Conservation (phyloP, 2,329 filamentous ascomycete species). For the Fusarium pseudonygamai region DNA sequence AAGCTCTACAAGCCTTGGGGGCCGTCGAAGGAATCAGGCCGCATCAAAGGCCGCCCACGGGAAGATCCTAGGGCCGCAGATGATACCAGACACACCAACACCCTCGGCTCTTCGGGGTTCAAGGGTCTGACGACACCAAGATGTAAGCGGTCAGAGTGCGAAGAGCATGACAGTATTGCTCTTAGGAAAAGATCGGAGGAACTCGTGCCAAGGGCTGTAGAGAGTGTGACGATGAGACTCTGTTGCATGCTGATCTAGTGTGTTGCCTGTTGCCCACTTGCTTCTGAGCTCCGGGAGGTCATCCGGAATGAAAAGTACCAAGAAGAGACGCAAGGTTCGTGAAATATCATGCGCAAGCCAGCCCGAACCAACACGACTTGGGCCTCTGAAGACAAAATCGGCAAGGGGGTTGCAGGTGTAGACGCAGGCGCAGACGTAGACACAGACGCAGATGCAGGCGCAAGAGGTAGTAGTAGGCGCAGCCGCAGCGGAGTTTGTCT, state of each 20-base stretch:
- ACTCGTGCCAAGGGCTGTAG: slow-evolving; percentile 10
- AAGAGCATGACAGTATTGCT: not conserved
- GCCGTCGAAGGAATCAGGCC: slow-evolving; percentile 23
- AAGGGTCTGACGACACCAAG: slow-evolving; percentile 8
- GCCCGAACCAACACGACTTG: slow-evolving; percentile 6
- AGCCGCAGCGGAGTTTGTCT: slow-evolving; percentile 27
- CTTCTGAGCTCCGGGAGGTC: slow-evolving; percentile 28
- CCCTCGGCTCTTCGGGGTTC: slow-evolving; percentile 1
- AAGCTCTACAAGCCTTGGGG: slow-evolving; percentile 4
- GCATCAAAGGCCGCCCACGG: slow-evolving; percentile 38
- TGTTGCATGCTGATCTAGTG: slow-evolving; percentile 36
- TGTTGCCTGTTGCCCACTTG: slow-evolving; percentile 25
- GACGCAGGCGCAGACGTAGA: slow-evolving; percentile 13
- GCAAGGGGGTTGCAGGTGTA: slow-evolving; percentile 16
- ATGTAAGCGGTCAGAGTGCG: slow-evolving; percentile 17
- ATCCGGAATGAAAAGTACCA: slow-evolving; percentile 27
- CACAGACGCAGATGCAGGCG: slow-evolving; percentile 4
- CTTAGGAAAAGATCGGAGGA: slow-evolving; percentile 26
- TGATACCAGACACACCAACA: slow-evolving; percentile 23
- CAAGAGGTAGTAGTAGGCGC: slow-evolving; percentile 16
- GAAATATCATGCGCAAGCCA: slow-evolving; percentile 15
- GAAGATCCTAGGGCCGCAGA: slow-evolving; percentile 37
- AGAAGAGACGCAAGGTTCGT: slow-evolving; percentile 24
- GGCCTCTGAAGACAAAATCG: not conserved
- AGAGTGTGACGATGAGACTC: slow-evolving; percentile 26